These are phyloP conservation scores for Teunomyces atbi DNA, from an alignment of 805 yeast genomes.

Conservation along the genomic window DNA sequence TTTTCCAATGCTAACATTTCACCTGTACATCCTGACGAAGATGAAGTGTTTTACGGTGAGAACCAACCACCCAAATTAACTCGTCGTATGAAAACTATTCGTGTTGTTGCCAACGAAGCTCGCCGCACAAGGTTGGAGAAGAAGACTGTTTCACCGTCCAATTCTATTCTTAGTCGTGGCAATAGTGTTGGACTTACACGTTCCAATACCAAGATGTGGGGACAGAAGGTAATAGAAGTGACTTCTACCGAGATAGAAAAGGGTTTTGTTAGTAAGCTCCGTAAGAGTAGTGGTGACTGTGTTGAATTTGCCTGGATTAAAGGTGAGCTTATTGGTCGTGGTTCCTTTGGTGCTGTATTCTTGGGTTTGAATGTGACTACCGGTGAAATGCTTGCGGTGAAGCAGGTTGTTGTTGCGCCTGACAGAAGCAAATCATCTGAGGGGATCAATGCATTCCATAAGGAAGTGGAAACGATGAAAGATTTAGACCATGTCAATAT, in stretches of 20 bases:
- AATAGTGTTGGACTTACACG: conserved; percentile 51
- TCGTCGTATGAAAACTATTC: conserved; percentile 80
- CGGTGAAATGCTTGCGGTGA: conserved; percentile 98
- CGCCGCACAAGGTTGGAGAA: conserved; percentile 34
- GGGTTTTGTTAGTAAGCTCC: conserved; percentile 64
- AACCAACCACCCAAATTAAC: conserved; percentile 37
- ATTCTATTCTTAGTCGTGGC: background rate
- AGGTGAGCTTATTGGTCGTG: conserved; percentile 95
- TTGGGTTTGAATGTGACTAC: conserved; percentile 92
- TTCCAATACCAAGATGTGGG: conserved; percentile 94
- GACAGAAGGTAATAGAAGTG: conserved; percentile 86
- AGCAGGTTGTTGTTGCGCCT: conserved; percentile 75
- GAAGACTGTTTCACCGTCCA: conserved; percentile 10
- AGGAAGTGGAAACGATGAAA: conserved; percentile 91
- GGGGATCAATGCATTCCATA: conserved; percentile 76
- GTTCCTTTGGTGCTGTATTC: conserved; percentile 93
- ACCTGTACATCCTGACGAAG: conserved; percentile 30
- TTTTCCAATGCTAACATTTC: conserved; percentile 43
- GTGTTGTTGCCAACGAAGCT: conserved; percentile 93
- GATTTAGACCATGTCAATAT: conserved; percentile 92
- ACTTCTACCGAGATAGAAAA: conserved; percentile 65
- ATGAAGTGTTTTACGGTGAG: conserved; percentile 37
- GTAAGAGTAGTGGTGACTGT: conserved; percentile 60
- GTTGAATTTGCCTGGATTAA: conserved; percentile 96
- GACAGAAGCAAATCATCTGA: conserved; percentile 10